Evolutionary conservation across 208 protist species (phyloP), one percentile per base, ranked within the genome.

Genomic region (Trypanosoma melophagium): DNA sequence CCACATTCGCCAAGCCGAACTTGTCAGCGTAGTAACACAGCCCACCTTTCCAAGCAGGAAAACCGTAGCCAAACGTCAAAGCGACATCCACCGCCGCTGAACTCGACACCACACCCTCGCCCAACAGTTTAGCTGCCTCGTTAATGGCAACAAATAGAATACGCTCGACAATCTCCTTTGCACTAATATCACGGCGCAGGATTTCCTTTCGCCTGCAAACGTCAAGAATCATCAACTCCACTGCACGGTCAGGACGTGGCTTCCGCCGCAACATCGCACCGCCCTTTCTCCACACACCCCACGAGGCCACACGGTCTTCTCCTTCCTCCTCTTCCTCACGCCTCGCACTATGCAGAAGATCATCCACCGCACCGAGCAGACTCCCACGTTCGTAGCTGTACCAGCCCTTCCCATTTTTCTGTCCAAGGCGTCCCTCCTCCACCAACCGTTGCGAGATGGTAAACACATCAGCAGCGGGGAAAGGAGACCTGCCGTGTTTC

Each of bases 111-210:
- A 93, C 74, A 13, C 84, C 83, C 10, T 94, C 93, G 19, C 81
- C 59, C 50, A 98, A 67, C 31, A 96, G 54, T 49, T 77, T 83
- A 13, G 78, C 95, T 10, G 90, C 87, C 72, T 98, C 96, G 77
- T 98, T 97, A 19, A 97, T 71, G 69, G 96, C 83, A 13, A 81
- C 74, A 56, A 97, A 88, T 13, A 97, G 53, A 50, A 95, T 84
- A 52, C 87, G 81, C 51, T 97, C 88, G 16, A 89, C 65, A 24
- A 98, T 92, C 42, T 98, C 93, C n/a, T 83, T 76, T 14, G 89
- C 76, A 40, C 63, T 77, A 55, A 93, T 77, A 42, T 89, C 76
- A 22, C 87, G 84, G 7, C 83, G 82, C 17, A 79, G 66, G 52
- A 93, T 77, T 25, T 77, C 61, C 28, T 89, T 86, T 16, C 69